Conservation (phyloP, 805 yeast species). For the Zygoascus flipseniorum region DNA sequence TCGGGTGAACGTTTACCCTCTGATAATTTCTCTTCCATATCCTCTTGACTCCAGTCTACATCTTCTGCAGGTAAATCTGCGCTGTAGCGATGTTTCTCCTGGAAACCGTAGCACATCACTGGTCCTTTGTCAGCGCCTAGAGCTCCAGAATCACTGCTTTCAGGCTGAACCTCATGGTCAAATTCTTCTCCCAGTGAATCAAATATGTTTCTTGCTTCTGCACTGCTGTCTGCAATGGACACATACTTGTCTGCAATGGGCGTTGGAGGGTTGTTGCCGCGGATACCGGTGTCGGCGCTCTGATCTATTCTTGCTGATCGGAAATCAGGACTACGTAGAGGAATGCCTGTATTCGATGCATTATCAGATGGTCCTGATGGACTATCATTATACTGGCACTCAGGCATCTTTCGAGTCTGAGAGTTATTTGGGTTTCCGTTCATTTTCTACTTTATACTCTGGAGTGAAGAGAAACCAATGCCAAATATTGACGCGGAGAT, state of each 20-base stretch:
- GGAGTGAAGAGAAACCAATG: too few relatives aligned
- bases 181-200: background rate
- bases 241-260: constrained; percentile 10
- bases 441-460: background rate
- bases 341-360: background rate
- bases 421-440: background rate
- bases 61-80: background rate
- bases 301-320: background rate
- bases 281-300: background rate
- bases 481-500: too few relatives aligned
- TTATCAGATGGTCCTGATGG: background rate
- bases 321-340: background rate
- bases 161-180: background rate
- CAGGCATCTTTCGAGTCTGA: background rate
- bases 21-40: background rate
- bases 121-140: background rate
- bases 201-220: too few relatives aligned
- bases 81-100: background rate
- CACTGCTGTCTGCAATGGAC: background rate
- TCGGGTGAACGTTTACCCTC: background rate
- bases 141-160: background rate
- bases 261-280: constrained; percentile 1
- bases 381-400: background rate
- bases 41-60: background rate
- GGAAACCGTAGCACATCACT: background rate